Percentiles rank a stretch among this genome's conserved stretches.
phyloP scores from a whole-genome alignment of 2,329 filamentous ascomycete species.

The Pseudogymnoascus destructans region DNA sequence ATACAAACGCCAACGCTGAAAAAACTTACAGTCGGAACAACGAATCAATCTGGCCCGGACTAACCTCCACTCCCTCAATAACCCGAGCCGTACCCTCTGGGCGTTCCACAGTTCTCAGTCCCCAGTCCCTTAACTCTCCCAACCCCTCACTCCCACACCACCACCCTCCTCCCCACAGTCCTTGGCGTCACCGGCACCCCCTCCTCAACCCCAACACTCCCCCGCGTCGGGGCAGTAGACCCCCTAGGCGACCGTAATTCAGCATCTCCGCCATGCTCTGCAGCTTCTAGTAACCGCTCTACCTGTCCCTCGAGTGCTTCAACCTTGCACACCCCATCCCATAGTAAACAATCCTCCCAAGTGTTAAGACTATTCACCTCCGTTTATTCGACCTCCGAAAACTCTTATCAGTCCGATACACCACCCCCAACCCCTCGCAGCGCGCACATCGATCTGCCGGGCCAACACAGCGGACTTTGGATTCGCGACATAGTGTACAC shows the following conservation, averaged over 20 bases:
- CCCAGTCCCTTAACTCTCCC: neutral
- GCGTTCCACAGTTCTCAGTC: neutral
- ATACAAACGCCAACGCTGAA: too few species aligned
- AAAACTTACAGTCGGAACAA: conserved; percentile 13
- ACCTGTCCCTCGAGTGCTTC: conserved; percentile 14
- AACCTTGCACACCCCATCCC: conserved; percentile 10
- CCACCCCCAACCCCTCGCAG: conserved; percentile 14
- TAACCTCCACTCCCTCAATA: conserved; percentile 11
- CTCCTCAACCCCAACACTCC: neutral
- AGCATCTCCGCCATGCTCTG: neutral
- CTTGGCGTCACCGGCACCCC: neutral
- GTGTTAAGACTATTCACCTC: conserved; percentile 1
- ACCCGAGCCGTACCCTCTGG: neutral
- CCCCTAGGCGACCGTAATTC: neutral
- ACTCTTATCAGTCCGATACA: conserved; percentile 15
- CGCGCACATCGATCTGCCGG: conserved; percentile 10
- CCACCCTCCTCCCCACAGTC: neutral
- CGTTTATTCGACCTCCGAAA: conserved; percentile 17
- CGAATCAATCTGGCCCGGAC: conserved; percentile 7
- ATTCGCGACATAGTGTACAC: conserved; percentile 11
- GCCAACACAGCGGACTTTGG: neutral
- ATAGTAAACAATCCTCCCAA: neutral
- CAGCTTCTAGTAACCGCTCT: neutral
- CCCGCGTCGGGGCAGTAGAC: neutral
- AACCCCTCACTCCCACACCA: neutral